Conservation (phyloP, 805 yeast species). For the Ogataea henricii region DNA sequence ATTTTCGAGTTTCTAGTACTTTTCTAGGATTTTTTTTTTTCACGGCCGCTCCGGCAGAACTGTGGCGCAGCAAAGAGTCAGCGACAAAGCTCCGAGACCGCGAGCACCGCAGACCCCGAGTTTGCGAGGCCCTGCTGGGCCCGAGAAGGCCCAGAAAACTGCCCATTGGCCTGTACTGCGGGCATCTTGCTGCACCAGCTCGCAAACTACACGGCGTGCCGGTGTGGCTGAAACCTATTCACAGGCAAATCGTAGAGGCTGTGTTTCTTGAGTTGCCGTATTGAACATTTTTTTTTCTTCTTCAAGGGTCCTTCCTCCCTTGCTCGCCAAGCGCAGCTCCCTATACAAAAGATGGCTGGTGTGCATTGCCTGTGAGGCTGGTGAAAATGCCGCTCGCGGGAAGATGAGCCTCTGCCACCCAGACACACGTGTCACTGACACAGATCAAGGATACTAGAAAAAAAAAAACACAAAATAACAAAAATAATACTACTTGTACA, state of each 20-base stretch:
- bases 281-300: not conserved
- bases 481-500: not conserved
- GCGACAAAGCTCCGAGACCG: not conserved
- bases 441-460: not conserved
- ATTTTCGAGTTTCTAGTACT: not conserved
- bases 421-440: not conserved
- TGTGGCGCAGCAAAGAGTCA: constrained; percentile 4
- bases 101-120: not conserved
- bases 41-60: constrained; percentile 1
- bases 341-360: not conserved
- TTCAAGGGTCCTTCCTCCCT: not conserved
- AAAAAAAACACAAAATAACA: not conserved
- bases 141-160: too few relatives aligned
- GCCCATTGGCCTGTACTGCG: too few relatives aligned
- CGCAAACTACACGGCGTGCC: too few relatives aligned
- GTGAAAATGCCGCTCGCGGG: too few relatives aligned
- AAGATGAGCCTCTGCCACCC: not conserved
- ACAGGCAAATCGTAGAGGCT: too few relatives aligned
- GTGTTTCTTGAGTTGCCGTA: not conserved
- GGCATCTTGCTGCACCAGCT: too few relatives aligned
- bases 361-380: too few relatives aligned
- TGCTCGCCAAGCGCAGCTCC: not conserved
- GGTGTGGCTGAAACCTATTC: too few relatives aligned
- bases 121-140: too few relatives aligned
- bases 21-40: not conserved